A percentile compares a stretch with the other conserved stretches of the same genome.
Evolutionary conservation across 768 basidiomycete species (phyloP).

Genomic region (Phylloporus sp.): DNA sequence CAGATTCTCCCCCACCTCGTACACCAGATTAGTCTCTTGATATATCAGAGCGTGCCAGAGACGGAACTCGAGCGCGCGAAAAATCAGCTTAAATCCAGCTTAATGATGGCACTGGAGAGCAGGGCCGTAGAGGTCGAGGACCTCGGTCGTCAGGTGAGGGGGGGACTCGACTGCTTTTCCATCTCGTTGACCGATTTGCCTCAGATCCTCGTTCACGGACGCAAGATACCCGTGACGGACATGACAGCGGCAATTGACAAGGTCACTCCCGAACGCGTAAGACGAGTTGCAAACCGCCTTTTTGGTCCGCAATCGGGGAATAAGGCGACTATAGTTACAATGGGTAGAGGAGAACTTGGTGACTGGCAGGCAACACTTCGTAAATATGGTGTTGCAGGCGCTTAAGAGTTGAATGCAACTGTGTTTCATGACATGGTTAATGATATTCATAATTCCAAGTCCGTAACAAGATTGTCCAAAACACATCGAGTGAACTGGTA

Average conservation of each 20-base stretch:
- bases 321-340: slow-evolving; percentile 75
- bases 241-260: slow-evolving; percentile 86
- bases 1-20: slow-evolving; percentile 82
- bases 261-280: slow-evolving; percentile 66
- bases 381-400: slow-evolving; percentile 62
- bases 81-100: slow-evolving; percentile 88
- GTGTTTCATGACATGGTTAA: background rate
- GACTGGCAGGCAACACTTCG: slow-evolving; percentile 58
- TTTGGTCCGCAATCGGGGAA: slow-evolving; percentile 62
- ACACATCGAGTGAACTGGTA: background rate
- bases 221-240: slow-evolving; percentile 82
- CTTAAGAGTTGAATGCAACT: slow-evolving; percentile 4
- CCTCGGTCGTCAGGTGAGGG: slow-evolving; percentile 77
- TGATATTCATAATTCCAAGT: background rate
- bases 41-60: slow-evolving; percentile 63
- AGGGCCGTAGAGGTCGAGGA: slow-evolving; percentile 83
- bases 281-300: slow-evolving; percentile 70
- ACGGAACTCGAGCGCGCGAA: slow-evolving; percentile 82
- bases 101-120: slow-evolving; percentile 95
- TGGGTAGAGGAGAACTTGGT: slow-evolving; percentile 78
- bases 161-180: background rate
- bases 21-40: slow-evolving; percentile 79
- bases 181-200: slow-evolving; percentile 2
- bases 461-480: slow-evolving; percentile 1
- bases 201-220: slow-evolving; percentile 79